Percentiles rank a stretch among this genome's conserved stretches.
phyloP scores from a whole-genome alignment of 495 filamentous ascomycete species.

The Elaphomyces granulatus region DNA sequence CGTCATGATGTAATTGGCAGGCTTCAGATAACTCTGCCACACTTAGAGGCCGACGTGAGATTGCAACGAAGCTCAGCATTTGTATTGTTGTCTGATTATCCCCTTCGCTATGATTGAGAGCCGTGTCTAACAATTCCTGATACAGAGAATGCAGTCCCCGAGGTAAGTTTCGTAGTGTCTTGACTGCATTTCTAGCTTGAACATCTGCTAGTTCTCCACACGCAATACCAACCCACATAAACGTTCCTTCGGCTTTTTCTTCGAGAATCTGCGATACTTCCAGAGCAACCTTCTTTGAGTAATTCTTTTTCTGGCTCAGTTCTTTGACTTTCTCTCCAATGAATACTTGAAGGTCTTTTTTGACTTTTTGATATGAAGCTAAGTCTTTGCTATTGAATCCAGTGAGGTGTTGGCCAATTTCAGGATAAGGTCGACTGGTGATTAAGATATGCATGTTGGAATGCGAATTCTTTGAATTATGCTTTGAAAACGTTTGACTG shows the following conservation, averaged over 20 bases:
- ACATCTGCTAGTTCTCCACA: constrained; percentile 7
- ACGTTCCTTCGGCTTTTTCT: constrained; percentile 18
- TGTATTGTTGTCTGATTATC: background rate
- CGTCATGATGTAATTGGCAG: constrained; percentile 7
- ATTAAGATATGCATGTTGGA: constrained; percentile 13
- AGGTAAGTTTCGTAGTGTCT: constrained; percentile 7
- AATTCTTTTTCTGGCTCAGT: constrained; percentile 9
- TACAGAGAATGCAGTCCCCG: constrained; percentile 10
- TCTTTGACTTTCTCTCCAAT: constrained; percentile 12
- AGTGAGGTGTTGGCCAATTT: constrained; percentile 10
- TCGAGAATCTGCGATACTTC: constrained; percentile 9
- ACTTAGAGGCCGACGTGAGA: constrained; percentile 7
- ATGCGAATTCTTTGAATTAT: constrained; percentile 2
- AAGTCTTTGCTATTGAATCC: constrained; percentile 9
- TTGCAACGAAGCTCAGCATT: constrained; percentile 8
- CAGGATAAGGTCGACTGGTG: constrained; percentile 14
- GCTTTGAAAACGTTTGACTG: constrained; percentile 6
- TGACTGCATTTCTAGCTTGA: constrained; percentile 5
- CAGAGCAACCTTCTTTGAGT: constrained; percentile 6
- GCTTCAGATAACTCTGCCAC: constrained; percentile 6
- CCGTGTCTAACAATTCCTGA: constrained; percentile 8
- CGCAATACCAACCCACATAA: constrained; percentile 18
- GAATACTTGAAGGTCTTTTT: constrained; percentile 9
- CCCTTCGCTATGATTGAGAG: constrained; percentile 2
- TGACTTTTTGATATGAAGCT: constrained; percentile 4